Base-by-base conservation (phyloP, 148 eudicot genomes). In the Cornus florida region DNA sequence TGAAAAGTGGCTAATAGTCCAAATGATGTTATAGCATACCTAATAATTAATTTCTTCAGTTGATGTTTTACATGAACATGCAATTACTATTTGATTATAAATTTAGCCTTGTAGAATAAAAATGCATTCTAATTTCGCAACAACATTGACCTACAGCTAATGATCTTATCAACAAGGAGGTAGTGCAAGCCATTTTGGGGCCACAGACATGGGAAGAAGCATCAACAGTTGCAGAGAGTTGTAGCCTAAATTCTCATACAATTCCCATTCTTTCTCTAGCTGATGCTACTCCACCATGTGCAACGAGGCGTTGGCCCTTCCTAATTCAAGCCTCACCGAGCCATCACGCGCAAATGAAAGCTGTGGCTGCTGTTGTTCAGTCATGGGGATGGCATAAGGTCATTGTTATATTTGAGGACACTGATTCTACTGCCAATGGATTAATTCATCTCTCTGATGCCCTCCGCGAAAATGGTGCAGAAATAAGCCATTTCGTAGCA, bases 281-380 rank as follows among this genome's bases (percentile, higher is more conserved):
- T 43, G 48, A 60, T 32, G n/a, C 75, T 1, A 41, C 39, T 59
- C 84, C 81, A 7, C 48, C 32, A 62, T 78, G 81, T 74, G 77
- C 75, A n/a, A 74, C 78, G 2, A 43, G 12, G 33, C 84, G 60
- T 10, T 82, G 81, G 81, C 84, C 81, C 6, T 78, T 78, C 81
- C 73, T 82, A 32, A 62, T 82, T 46, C 78, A 78, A 82, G 78
- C 81, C 66, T 70, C 78, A 2, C 75, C 81, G 3, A 74, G 32
- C 75, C 69, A 62, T 16, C 2, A 70, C 71, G 32, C n/a, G 20
- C 77, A 72, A 31, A 73, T 77, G 77, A 77, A 77, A 12, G 82
- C 79, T 0, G 68, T 83, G 57, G 85, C 85, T 69, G 79, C 74
- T 4, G 65, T 83, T 69, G 57, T 78, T 13, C 62, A 65, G 22